Evolutionary conservation across 1,284 basidiomycete species (phyloP).

Genomic region (Boletellus deceptivus): DNA sequence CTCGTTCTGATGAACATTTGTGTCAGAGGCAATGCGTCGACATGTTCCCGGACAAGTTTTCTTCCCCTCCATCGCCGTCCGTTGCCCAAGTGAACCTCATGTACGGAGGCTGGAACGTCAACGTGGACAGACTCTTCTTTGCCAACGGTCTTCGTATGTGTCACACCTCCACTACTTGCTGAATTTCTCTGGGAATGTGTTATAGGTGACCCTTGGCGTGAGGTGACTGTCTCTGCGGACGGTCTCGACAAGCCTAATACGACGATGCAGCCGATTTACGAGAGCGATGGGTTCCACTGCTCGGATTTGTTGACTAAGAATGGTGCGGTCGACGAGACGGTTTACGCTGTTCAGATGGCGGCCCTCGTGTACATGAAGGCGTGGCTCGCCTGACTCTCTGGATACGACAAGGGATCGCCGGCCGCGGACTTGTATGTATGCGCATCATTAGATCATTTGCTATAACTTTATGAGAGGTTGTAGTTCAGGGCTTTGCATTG

Average conservation of each 20-base stretch:
- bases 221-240: conserved; percentile 63
- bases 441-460: too few relatives aligned
- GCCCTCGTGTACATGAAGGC: conserved; percentile 42
- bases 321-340: conserved; percentile 48
- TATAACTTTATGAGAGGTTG: too few relatives aligned
- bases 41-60: conserved; percentile 58
- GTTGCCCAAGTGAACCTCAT: conserved; percentile 43
- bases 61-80: conserved; percentile 38
- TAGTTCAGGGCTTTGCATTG: too few relatives aligned
- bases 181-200: conserved; percentile 5
- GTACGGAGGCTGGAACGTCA: conserved; percentile 64
- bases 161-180: background rate
- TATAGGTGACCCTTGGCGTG: conserved; percentile 71
- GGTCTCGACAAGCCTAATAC: conserved; percentile 50
- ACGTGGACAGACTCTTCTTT: conserved; percentile 60
- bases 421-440: too few relatives aligned
- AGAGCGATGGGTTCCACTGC: conserved; percentile 64
- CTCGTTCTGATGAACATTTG: background rate
- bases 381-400: conserved; percentile 42
- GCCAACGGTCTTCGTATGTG: conserved; percentile 63
- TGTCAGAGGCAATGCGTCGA: conserved; percentile 59
- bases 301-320: conserved; percentile 52
- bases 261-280: conserved; percentile 49
- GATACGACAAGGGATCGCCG: too few relatives aligned
- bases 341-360: conserved; percentile 51